A percentile compares a stretch with the other conserved stretches of the same genome.
phyloP scores from a whole-genome alignment of 768 basidiomycete genomes.

The Pleurotus citrinopileatus region DNA sequence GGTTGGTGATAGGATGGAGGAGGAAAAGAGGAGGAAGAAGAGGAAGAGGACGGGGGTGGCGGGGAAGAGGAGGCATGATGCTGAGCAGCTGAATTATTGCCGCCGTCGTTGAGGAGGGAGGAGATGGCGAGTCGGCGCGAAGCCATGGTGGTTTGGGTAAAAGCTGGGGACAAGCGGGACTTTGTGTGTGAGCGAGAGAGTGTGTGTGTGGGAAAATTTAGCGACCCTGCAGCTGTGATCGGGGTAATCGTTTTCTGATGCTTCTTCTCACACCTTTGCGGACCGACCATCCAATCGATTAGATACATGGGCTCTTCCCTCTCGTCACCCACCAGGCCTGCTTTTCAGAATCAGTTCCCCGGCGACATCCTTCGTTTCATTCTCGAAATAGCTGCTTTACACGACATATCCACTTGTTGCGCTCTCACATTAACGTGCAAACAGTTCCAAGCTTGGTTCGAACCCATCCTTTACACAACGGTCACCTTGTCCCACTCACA shows the following conservation, averaged over 20 bases:
- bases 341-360: background rate
- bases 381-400: background rate
- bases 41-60: conserved; percentile 19
- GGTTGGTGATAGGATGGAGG: conserved; percentile 5
- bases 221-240: background rate
- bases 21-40: conserved; percentile 12
- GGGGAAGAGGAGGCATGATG: conserved; percentile 18
- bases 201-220: background rate
- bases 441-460: conserved; percentile 1
- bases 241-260: too few relatives aligned
- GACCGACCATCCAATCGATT: conserved; percentile 2
- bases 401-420: background rate
- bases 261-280: too few relatives aligned
- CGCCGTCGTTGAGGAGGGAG: conserved; percentile 64
- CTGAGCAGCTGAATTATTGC: too few relatives aligned
- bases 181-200: background rate
- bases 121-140: conserved; percentile 75
- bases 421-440: background rate
- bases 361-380: background rate
- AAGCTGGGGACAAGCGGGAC: background rate
- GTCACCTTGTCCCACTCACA: background rate
- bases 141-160: conserved; percentile 41
- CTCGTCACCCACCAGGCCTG: background rate
- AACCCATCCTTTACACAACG: conserved; percentile 1
- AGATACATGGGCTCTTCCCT: conserved; percentile 6